These are phyloP conservation scores for Colletotrichum sp. DNA, from an alignment of 2,329 filamentous ascomycete genomes.

Conservation along the genomic window DNA sequence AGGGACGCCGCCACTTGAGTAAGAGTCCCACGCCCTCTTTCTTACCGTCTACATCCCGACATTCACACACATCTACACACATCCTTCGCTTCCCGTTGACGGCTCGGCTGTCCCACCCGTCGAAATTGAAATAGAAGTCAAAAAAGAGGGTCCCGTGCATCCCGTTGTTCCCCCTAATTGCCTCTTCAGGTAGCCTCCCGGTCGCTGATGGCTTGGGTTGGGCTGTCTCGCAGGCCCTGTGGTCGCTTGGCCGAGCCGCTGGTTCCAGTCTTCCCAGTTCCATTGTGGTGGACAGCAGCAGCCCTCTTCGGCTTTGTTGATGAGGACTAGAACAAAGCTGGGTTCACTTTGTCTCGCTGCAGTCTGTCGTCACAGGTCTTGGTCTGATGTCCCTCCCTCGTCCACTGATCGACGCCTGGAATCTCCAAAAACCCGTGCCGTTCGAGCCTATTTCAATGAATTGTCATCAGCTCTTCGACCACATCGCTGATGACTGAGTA, in stretches of 20 bases:
- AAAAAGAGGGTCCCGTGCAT: slow-evolving; percentile 10
- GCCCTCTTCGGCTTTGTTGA: not conserved
- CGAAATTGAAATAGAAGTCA: slow-evolving; percentile 14
- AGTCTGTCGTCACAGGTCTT: not conserved
- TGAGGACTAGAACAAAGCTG: not conserved
- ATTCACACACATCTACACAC: not conserved
- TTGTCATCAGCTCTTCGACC: not conserved
- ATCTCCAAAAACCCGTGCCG: not conserved
- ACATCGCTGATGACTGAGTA: not conserved
- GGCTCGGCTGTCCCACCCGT: not conserved
- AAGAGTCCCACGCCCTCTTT: not conserved
- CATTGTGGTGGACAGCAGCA: not conserved
- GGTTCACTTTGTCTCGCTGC: not conserved
- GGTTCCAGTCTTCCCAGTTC: not conserved
- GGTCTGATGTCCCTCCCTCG: not conserved
- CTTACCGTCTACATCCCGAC: not conserved
- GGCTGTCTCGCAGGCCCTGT: not conserved
- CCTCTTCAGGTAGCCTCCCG: not conserved
- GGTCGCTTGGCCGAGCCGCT: not conserved
- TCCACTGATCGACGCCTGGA: not conserved
- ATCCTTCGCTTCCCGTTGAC: not conserved
- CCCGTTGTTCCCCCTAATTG: not conserved
- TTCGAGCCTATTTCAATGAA: not conserved
- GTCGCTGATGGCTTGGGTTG: not conserved
- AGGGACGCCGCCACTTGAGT: not conserved